Evolutionary conservation across 164 flowering plant species (phyloP).

Genomic region (Macadamia tetraphylla): DNA sequence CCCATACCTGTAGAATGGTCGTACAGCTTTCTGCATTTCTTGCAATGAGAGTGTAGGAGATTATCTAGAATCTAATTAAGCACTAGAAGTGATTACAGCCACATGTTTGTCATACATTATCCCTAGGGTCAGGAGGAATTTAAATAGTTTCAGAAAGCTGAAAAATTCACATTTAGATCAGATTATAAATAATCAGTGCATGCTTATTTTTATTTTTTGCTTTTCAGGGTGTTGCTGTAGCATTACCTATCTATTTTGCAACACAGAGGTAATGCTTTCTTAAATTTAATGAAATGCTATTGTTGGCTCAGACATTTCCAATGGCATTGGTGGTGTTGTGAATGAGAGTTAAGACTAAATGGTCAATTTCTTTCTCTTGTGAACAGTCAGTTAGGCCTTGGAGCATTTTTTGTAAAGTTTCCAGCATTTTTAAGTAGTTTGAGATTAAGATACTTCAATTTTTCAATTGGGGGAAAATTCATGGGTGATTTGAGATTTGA

Average conservation of each 20-base stretch:
- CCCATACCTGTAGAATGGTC: too few species aligned
- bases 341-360: not conserved
- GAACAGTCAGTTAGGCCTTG: not conserved
- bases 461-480: too few species aligned
- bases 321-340: not conserved
- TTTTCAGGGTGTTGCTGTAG: slow-evolving; percentile 59
- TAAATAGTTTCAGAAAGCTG: too few species aligned
- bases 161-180: too few species aligned
- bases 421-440: not conserved
- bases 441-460: too few species aligned
- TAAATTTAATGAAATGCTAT: not conserved
- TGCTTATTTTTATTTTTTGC: slow-evolving; percentile 1
- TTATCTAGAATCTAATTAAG: too few species aligned
- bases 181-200: not conserved
- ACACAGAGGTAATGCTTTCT: slow-evolving; percentile 62
- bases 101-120: too few species aligned
- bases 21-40: too few species aligned
- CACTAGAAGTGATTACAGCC: too few species aligned
- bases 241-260: slow-evolving; percentile 94
- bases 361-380: not conserved
- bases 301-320: not conserved
- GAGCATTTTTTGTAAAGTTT: not conserved
- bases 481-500: too few species aligned
- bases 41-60: too few species aligned
- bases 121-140: too few species aligned